Evolutionary conservation across 495 filamentous ascomycete species (phyloP), one percentile per base, ranked within the genome.

Genomic region (Friedmanniomyces endolithicus): DNA sequence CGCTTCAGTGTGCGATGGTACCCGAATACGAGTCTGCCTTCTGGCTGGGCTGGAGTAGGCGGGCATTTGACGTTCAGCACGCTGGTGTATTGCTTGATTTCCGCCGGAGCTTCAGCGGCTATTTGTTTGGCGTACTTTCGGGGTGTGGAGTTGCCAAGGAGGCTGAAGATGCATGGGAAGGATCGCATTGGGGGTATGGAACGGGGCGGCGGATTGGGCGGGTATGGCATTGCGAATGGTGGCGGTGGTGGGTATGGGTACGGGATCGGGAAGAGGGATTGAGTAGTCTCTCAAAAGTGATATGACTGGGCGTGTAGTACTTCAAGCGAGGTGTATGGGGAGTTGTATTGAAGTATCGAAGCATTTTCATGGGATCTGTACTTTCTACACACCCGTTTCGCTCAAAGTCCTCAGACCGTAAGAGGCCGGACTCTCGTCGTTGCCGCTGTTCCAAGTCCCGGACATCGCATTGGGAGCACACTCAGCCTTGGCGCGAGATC

Each of bases 1-100:
- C 78, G 76, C 46, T 85, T 98, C 61, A 81, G 77, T 52, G 82
- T 97, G 34, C 75, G 86, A 33, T 98, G 92, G 92, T 83, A 94
- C 63, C 82, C 86, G 19, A 85, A 80, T 2, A 82, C 86, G 11
- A 72, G 68, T 19, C 69, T 88, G 51, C 84, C 84, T 40, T 73
- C 54, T 37, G 61, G 65, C 53, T 72, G 62, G 75, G 59, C 53
- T 64, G 81, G 81, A 12, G 76, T 84, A 71, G 81, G 82, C 29
- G 80, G 82, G 0, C 81, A 85, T 63, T 70, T 84, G 50, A 83
- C 76, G 56, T 77, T 75, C n/a, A 80, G 75, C 62, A 85, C 81
- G 57, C 63, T 84, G 6, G 79, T 83, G 57, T 85, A 85, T 59
- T 77, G 76, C 52, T 53, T 81, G 48, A 67, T 84, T 11, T 78